Conservation (phyloP, 2,329 filamentous ascomycete species). For the Aspergillus floridensis region DNA sequence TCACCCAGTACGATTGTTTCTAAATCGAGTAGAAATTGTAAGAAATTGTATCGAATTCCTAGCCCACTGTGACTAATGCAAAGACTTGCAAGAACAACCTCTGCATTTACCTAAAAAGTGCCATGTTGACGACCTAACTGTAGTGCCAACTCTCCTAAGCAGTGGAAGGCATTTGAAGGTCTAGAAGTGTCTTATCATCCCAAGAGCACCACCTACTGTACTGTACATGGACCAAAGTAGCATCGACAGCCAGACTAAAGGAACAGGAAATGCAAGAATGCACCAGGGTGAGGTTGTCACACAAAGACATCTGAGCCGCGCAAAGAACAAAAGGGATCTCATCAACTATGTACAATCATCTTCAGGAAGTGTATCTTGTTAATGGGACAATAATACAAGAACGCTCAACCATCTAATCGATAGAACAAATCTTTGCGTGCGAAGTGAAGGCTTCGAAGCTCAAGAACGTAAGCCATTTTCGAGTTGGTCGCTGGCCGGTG, state of each 20-base stretch:
- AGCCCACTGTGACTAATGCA: neutral
- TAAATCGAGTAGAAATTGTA: neutral
- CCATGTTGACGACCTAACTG: neutral
- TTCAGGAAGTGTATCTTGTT: too few relatives aligned
- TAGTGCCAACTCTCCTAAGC: neutral
- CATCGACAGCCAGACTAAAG: too few relatives aligned
- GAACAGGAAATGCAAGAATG: too few relatives aligned
- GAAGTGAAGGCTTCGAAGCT: neutral
- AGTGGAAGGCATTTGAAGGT: neutral
- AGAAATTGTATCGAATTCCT: neutral
- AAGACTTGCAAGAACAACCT: neutral
- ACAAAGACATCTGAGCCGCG: too few relatives aligned
- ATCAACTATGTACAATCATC: too few relatives aligned
- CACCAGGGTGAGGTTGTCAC: too few relatives aligned
- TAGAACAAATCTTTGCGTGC: neutral
- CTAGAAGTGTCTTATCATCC: neutral
- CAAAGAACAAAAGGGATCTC: too few relatives aligned
- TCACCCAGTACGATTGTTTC: neutral
- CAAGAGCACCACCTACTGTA: neutral
- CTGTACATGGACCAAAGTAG: too few relatives aligned
- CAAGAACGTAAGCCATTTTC: neutral
- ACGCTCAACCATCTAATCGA: too few relatives aligned
- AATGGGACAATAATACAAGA: too few relatives aligned
- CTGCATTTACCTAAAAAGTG: neutral
- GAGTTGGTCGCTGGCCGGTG: conserved; percentile 13